Evolutionary conservation across 345 rosid species (phyloP).

Genomic region (Euphorbia tirucalli): DNA sequence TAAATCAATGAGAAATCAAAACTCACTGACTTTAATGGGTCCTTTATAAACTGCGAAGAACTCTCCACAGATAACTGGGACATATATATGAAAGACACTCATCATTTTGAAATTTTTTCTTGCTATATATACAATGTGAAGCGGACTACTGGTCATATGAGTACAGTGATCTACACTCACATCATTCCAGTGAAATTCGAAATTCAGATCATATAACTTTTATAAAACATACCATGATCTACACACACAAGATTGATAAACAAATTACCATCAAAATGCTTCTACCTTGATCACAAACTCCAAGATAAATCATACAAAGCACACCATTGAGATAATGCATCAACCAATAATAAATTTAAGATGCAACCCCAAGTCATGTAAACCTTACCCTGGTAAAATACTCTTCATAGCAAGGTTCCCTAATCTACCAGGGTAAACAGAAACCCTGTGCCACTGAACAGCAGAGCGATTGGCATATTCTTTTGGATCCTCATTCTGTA

Average conservation of each 20-base stretch:
- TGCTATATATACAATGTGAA: neutral
- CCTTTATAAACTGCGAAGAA: neutral
- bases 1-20: neutral
- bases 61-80: neutral
- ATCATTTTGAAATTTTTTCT: neutral
- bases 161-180: neutral
- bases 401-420: constrained; percentile 58
- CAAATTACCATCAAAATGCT: neutral
- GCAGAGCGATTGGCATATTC: constrained; percentile 62
- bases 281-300: neutral
- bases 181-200: neutral
- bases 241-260: neutral
- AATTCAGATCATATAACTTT: neutral
- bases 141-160: neutral
- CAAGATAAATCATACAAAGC: neutral
- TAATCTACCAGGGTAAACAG: constrained; percentile 58
- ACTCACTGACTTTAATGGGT: too few relatives aligned
- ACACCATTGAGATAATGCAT: neutral
- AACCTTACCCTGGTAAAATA: constrained; percentile 78
- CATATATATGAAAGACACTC: neutral
- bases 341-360: neutral
- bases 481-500: constrained; percentile 65
- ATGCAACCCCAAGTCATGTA: neutral
- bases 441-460: constrained; percentile 95
- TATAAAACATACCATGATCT: too few relatives aligned